phyloP scores from a whole-genome alignment of 495 filamentous ascomycete species.

The Annulohypoxylon stygium region DNA sequence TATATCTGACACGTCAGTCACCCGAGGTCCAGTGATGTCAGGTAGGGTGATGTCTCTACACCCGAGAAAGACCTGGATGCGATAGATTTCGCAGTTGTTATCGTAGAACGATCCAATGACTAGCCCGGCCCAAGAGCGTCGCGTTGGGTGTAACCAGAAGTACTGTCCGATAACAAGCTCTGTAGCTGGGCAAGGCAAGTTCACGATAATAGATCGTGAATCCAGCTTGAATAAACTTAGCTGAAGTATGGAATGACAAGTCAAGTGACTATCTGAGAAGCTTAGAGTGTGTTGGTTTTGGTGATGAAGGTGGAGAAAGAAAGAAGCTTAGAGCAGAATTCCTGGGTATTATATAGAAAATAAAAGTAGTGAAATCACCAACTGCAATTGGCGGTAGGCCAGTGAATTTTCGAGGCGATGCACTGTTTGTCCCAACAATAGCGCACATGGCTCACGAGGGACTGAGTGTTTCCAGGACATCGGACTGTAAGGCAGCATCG shows the following conservation, averaged over 20 bases:
- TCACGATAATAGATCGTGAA: conserved; percentile 16
- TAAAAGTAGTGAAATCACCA: conserved; percentile 1
- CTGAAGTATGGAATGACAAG: background rate
- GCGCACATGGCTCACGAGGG: conserved; percentile 3
- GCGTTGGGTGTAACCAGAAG: conserved; percentile 37
- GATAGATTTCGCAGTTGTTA: conserved; percentile 45
- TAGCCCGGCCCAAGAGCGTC: conserved; percentile 49
- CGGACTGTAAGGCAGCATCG: background rate
- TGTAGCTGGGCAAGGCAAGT: conserved; percentile 50
- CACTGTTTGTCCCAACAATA: conserved; percentile 20
- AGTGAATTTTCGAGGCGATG: background rate
- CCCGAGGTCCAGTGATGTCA: conserved; percentile 5
- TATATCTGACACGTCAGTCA: conserved; percentile 21
- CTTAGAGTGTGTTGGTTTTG: background rate
- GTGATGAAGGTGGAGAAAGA: conserved; percentile 6
- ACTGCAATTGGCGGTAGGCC: background rate
- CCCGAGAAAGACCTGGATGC: conserved; percentile 44
- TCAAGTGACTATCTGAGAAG: background rate
- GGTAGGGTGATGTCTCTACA: conserved; percentile 20
- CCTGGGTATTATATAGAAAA: background rate
- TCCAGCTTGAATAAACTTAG: conserved; percentile 43
- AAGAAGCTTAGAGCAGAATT: conserved; percentile 2
- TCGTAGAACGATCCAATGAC: conserved; percentile 53
- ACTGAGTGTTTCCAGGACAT: background rate
- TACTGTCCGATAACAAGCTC: conserved; percentile 47